Conservation (phyloP, 2,329 filamentous ascomycete genomes). For the Zymoseptoria ardabiliae region DNA sequence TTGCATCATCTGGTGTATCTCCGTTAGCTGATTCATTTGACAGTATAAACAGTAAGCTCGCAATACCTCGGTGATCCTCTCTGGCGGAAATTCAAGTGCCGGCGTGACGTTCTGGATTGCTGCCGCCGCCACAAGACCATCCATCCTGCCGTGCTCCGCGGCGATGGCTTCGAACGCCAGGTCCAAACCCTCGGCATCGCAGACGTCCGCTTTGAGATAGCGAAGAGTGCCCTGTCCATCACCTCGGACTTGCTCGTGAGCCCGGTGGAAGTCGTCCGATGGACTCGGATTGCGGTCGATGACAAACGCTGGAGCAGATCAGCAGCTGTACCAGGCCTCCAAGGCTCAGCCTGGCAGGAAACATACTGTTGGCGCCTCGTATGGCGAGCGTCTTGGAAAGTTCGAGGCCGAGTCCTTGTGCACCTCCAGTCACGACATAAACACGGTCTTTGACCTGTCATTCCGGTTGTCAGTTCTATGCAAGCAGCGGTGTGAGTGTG, state of each 20-base stretch:
- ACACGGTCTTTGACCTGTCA: conserved; percentile 18
- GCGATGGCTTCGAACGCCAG: conserved; percentile 23
- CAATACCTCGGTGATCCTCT: conserved; percentile 19
- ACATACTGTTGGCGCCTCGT: conserved; percentile 40
- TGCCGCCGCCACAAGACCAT: conserved; percentile 28
- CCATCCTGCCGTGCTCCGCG: conserved; percentile 19
- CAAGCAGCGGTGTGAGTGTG: not conserved
- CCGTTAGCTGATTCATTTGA: conserved; percentile 27
- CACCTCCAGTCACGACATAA: conserved; percentile 21
- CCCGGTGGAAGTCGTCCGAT: conserved; percentile 36
- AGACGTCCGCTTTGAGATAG: conserved; percentile 43
- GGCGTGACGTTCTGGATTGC: conserved; percentile 24
- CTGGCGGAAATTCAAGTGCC: conserved; percentile 30
- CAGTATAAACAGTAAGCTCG: not conserved
- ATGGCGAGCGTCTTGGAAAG: conserved; percentile 43
- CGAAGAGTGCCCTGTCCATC: conserved; percentile 36
- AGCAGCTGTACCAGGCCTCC: not conserved
- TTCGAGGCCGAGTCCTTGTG: conserved; percentile 23
- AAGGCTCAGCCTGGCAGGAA: not conserved
- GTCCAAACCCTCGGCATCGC: conserved; percentile 28
- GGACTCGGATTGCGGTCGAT: conserved; percentile 41
- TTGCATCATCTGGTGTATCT: conserved; percentile 34
- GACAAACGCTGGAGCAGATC: conserved; percentile 37
- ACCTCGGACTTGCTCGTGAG: conserved; percentile 31
- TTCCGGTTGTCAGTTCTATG: not conserved